phyloP scores from a whole-genome alignment of 331 rosid genomes.

The Arachis monticola region DNA sequence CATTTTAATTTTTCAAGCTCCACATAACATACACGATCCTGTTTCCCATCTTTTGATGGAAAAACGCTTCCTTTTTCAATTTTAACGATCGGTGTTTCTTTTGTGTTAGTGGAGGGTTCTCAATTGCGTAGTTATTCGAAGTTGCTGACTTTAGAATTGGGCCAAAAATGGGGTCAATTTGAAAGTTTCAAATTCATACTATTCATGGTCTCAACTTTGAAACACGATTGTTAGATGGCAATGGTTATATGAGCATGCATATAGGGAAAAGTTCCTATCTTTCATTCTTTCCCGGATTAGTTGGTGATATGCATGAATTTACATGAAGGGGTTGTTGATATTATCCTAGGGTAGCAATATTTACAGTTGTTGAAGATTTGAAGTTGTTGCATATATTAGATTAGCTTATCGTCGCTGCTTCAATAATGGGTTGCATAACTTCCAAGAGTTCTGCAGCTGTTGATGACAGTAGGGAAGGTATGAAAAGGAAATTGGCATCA shows the following conservation, averaged over 20 bases:
- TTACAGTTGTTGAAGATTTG: conserved; percentile 22
- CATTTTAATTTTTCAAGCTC: conserved; percentile 4
- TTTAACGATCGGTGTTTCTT: not conserved
- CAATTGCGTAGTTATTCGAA: conserved; percentile 40
- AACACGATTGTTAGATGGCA: conserved; percentile 3
- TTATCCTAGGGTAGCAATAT: conserved; percentile 30
- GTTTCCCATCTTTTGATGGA: not conserved
- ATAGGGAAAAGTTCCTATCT: conserved; percentile 7
- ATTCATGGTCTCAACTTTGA: not conserved
- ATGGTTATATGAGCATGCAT: not conserved
- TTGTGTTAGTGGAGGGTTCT: conserved; percentile 25
- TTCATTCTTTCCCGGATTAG: not conserved
- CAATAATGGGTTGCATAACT: conserved; percentile 78
- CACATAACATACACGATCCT: not conserved
- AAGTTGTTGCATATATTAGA: not conserved
- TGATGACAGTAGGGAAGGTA: conserved; percentile 62
- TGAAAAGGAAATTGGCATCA: conserved; percentile 48
- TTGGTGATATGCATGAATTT: conserved; percentile 39
- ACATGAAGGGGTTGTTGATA: conserved; percentile 38
- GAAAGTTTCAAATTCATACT: conserved; percentile 28
- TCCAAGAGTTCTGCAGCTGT: conserved; percentile 69
- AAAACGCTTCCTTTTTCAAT: conserved; percentile 26
- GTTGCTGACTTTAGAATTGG: conserved; percentile 33
- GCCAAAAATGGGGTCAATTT: conserved; percentile 29
- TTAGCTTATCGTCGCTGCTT: conserved; percentile 31